phyloP scores from a whole-genome alignment of 768 basidiomycete genomes.

The Agrocybe praecox region DNA sequence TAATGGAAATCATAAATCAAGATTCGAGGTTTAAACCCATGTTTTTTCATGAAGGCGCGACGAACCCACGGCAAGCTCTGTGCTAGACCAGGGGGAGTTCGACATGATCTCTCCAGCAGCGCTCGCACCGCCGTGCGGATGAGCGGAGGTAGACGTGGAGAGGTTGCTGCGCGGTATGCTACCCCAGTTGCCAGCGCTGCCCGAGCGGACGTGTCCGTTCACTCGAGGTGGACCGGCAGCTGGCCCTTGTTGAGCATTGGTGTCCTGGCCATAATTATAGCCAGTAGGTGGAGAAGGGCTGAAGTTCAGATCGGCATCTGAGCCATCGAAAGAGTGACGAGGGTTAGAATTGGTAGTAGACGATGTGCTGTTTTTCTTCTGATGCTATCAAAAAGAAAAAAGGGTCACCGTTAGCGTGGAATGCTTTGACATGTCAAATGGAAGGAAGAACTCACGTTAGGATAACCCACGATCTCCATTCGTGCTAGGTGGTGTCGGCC shows the following conservation, averaged over 20 bases:
- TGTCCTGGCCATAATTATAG: conserved; percentile 45
- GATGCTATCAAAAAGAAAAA: conserved; percentile 17
- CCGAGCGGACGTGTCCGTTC: conserved; percentile 73
- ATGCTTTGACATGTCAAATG: not conserved
- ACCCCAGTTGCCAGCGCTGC: conserved; percentile 83
- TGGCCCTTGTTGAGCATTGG: conserved; percentile 21
- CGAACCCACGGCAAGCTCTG: conserved; percentile 24
- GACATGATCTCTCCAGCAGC: conserved; percentile 58
- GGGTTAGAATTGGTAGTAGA: conserved; percentile 54
- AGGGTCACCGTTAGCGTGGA: not conserved
- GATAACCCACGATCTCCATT: conserved; percentile 73
- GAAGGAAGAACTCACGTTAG: conserved; percentile 51
- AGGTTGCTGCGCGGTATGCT: conserved; percentile 56
- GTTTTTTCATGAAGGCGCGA: conserved; percentile 62
- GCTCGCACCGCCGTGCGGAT: conserved; percentile 54
- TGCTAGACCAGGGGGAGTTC: conserved; percentile 42
- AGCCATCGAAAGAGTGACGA: conserved; percentile 78
- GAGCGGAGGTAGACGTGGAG: conserved; percentile 38
- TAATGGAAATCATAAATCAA: conserved; percentile 16
- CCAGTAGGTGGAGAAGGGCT: conserved; percentile 55
- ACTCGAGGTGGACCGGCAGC: conserved; percentile 38
- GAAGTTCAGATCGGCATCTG: conserved; percentile 65
- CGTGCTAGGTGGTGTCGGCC: conserved; percentile 75
- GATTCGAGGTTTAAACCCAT: conserved; percentile 41
- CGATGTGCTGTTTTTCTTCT: conserved; percentile 45